Evolutionary conservation across 2,329 filamentous ascomycete genomes (phyloP), one percentile per base, ranked within the genome.

Genomic region (Cladosporium austrohemisphaericum): DNA sequence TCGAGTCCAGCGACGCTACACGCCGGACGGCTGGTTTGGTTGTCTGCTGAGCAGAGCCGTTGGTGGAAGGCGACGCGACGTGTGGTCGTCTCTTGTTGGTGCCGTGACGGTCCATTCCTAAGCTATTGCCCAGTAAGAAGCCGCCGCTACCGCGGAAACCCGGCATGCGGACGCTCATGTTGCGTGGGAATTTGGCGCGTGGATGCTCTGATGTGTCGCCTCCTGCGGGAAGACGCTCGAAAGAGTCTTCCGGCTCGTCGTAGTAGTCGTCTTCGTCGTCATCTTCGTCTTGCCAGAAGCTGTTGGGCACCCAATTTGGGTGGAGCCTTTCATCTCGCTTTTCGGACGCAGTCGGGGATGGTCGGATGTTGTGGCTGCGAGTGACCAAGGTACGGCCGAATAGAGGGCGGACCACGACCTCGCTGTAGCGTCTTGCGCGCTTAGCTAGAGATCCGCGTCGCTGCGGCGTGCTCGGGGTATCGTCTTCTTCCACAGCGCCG

Each of bases 231-330:
- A 76, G 61, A 0, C 55, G 50, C 19, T 55, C 55, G 20, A 49
- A 13, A 10, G 40, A 40, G 26, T 67, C 64, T 14, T 65, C 62
- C 4, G 26, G 25, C 16, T 47, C 44, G 7, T n/a, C 35, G 9
- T 38, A 38, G 14, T 66, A 46, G 40, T 68, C 68, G 13, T 71
- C 66, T 20, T 79, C 65, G 32, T 77, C 77, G 38, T 68, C 68
- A 13, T 71, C 66, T 22, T 78, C 65, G 31, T 77, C 77, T 31
- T 82, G 78, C 79, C 79, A 84, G 64, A 83, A 83, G n/a, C 75
- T 75, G 29, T 76, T 75, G 1, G 81, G 81, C 18, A 76, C 73
- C 81, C 81, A 84, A 60, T 83, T 80, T 1, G 81, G 79, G 55
- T 82, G 76, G 5, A 81, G 63, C 32, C 71, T 72, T 35, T 70